These are phyloP conservation scores for Kingdonia uniflora DNA, from an alignment of 164 flowering plant genomes.

Conservation along the genomic window DNA sequence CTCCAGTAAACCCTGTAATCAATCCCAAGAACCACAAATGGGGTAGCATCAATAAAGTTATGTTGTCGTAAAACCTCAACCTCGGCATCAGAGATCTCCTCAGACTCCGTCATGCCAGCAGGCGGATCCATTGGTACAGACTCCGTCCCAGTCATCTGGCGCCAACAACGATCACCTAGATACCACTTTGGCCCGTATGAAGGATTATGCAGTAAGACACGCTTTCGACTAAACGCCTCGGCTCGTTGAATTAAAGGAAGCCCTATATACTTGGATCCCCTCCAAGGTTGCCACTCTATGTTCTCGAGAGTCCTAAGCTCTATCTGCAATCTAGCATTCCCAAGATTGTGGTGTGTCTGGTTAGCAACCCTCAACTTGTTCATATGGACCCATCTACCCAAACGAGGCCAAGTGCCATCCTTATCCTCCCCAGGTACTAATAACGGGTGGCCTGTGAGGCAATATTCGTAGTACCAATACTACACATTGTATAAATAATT, in stretches of 20 bases:
- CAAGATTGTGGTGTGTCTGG: not conserved
- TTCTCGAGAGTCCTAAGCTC: not conserved
- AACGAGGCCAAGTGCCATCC: not conserved
- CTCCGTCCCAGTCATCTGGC: not conserved
- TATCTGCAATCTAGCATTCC: not conserved
- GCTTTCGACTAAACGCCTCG: not conserved
- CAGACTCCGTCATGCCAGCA: not conserved
- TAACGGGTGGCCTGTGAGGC: not conserved
- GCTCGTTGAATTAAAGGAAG: not conserved
- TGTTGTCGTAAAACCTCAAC: not conserved
- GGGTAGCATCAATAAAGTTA: not conserved
- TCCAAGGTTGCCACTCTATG: not conserved
- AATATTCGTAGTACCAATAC: not conserved
- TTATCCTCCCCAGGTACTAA: not conserved
- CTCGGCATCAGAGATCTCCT: not conserved
- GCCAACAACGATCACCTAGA: not conserved
- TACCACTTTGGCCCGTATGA: not conserved
- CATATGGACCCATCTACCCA: not conserved
- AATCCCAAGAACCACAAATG: not conserved
- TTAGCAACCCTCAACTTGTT: not conserved
- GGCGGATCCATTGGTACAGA: not conserved
- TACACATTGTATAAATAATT: not conserved
- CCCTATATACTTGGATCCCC: not conserved
- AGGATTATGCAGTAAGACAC: not conserved
- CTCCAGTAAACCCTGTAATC: not conserved